Percentiles rank a stretch among this genome's conserved stretches.
Evolutionary conservation across 2,329 filamentous ascomycete species (phyloP).

Genomic region (Colletotrichum sp.): DNA sequence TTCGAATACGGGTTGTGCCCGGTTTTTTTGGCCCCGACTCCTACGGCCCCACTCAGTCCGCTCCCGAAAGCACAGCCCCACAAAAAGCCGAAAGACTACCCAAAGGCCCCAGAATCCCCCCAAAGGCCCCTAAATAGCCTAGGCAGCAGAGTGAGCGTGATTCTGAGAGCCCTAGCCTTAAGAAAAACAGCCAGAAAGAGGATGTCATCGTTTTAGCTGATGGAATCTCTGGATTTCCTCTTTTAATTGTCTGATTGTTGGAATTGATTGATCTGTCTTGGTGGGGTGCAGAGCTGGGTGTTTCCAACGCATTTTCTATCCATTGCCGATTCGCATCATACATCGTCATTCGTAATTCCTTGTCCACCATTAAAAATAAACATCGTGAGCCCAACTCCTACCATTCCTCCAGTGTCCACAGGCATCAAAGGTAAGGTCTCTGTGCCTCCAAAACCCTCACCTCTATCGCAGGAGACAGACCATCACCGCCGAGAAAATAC

Average conservation of each 20-base stretch:
- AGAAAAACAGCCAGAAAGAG: background rate
- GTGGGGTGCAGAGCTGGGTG: background rate
- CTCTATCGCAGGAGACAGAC: background rate
- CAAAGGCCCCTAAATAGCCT: background rate
- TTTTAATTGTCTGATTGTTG: background rate
- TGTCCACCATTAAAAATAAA: background rate
- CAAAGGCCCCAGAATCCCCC: background rate
- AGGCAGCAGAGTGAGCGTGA: background rate
- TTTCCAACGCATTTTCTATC: background rate
- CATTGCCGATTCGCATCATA: background rate
- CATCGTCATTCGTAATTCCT: background rate
- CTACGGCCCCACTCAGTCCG: background rate
- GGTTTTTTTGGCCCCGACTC: no score
- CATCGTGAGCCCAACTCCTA: background rate
- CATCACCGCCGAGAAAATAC: background rate
- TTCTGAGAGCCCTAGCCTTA: background rate
- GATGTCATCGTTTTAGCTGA: background rate
- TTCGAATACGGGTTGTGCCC: background rate
- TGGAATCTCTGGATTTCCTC: background rate
- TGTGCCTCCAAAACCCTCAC: background rate
- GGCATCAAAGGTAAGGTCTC: background rate
- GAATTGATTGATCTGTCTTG: background rate
- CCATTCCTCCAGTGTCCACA: background rate
- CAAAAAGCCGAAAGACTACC: background rate
- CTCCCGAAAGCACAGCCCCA: background rate